Percentiles rank a stretch among this genome's conserved stretches.
Evolutionary conservation across 2,329 filamentous ascomycete genomes (phyloP).

Genomic region (Neofusicoccum umdonicola): DNA sequence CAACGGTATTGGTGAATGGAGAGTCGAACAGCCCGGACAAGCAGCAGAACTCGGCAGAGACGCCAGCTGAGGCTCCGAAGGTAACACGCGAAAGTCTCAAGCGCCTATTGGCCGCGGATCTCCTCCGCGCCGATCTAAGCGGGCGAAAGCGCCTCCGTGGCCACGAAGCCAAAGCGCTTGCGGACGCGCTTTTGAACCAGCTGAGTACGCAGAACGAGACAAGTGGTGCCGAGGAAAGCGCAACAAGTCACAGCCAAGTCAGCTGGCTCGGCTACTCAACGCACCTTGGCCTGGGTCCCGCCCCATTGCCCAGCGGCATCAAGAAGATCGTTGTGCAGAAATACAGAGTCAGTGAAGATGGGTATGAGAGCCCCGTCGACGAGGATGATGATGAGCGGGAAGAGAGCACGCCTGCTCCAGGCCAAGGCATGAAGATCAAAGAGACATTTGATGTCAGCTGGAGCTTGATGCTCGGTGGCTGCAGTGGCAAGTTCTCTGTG

Average conservation of each 20-base stretch:
- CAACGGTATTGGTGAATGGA: constrained; percentile 55
- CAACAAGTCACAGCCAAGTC: constrained; percentile 37
- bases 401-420: constrained; percentile 14
- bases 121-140: constrained; percentile 45
- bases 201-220: constrained; percentile 22
- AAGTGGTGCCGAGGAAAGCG: constrained; percentile 21
- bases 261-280: constrained; percentile 41
- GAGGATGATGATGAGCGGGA: constrained; percentile 30
- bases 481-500: constrained; percentile 43
- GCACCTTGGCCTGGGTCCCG: constrained; percentile 38
- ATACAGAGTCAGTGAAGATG: constrained; percentile 41
- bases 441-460: constrained; percentile 47
- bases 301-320: constrained; percentile 27
- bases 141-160: constrained; percentile 45
- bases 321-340: constrained; percentile 42
- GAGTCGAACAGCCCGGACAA: constrained; percentile 26
- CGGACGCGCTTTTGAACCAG: constrained; percentile 41
- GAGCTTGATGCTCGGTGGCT: constrained; percentile 40
- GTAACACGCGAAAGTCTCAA: constrained; percentile 42
- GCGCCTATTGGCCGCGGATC: constrained; percentile 45
- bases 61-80: not conserved
- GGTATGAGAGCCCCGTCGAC: constrained; percentile 40
- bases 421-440: constrained; percentile 25
- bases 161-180: constrained; percentile 47
- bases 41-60: constrained; percentile 17